phyloP scores from a whole-genome alignment of 495 filamentous ascomycete genomes.

The Glutinoglossum americanum region DNA sequence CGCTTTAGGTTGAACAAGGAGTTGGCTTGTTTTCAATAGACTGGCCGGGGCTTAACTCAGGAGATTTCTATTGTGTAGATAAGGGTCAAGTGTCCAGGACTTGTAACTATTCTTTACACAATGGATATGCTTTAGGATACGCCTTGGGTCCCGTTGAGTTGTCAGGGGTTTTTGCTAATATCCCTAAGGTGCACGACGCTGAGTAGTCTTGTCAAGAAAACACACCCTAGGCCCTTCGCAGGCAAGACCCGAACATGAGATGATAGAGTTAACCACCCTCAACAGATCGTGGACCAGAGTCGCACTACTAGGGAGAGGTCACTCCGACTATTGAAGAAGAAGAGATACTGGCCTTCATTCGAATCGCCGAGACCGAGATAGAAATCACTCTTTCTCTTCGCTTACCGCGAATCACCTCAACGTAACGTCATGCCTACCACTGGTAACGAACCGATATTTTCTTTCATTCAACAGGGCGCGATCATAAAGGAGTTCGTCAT shows the following conservation, averaged over 20 bases:
- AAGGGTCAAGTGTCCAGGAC: background rate
- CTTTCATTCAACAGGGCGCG: constrained; percentile 66
- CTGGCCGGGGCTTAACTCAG: background rate
- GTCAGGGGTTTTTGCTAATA: background rate
- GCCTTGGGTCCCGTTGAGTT: background rate
- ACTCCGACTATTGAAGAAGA: too few species aligned
- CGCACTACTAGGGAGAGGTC: too few species aligned
- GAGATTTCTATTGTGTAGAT: background rate
- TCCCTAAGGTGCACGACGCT: background rate
- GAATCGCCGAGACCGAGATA: background rate
- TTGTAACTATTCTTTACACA: background rate
- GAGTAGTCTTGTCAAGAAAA: background rate
- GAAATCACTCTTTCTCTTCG: too few species aligned
- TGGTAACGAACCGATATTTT: constrained; percentile 14
- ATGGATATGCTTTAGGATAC: background rate
- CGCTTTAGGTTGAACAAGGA: background rate
- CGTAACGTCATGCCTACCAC: background rate
- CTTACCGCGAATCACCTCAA: background rate
- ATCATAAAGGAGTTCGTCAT: constrained; percentile 73
- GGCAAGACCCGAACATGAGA: background rate
- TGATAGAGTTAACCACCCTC: background rate
- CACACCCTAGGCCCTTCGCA: background rate
- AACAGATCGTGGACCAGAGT: background rate
- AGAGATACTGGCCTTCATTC: too few species aligned
- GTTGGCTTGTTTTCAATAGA: background rate